These are phyloP conservation scores for Singerocomus rubriflavus DNA, from an alignment of 1,284 basidiomycete genomes.

Conservation along the genomic window DNA sequence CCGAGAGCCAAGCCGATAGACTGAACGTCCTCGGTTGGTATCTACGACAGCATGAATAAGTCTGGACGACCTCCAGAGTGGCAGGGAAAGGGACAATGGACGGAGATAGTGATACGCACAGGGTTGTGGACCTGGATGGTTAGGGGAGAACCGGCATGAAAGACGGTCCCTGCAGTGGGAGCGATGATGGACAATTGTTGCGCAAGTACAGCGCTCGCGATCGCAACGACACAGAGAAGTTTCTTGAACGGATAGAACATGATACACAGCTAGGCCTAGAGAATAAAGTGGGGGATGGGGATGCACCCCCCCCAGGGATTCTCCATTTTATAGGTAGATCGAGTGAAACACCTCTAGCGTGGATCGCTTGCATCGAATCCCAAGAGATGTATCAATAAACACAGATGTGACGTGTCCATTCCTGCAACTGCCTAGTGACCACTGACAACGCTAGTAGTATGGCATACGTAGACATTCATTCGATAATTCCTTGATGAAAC, in stretches of 20 bases:
- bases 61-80: no score
- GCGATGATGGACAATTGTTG: constrained; percentile 40
- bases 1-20: no score
- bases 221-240: constrained; percentile 8
- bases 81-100: no score
- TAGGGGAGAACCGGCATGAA: constrained; percentile 38
- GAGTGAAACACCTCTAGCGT: background rate
- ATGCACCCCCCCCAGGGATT: background rate
- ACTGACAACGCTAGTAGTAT: no score
- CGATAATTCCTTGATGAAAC: no score
- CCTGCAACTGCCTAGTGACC: no score
- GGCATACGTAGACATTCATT: no score
- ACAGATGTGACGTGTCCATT: background rate
- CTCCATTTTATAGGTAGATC: constrained; percentile 8
- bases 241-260: constrained; percentile 9
- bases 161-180: constrained; percentile 32
- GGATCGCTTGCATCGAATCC: background rate
- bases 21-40: no score
- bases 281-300: background rate
- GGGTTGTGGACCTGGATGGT: no score
- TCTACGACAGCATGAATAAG: no score
- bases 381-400: background rate
- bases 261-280: background rate
- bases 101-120: no score
- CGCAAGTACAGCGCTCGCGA: constrained; percentile 30